Evolutionary conservation across 2,329 filamentous ascomycete species (phyloP), one percentile per base, ranked within the genome.

Genomic region (Mollisia scopiformis): DNA sequence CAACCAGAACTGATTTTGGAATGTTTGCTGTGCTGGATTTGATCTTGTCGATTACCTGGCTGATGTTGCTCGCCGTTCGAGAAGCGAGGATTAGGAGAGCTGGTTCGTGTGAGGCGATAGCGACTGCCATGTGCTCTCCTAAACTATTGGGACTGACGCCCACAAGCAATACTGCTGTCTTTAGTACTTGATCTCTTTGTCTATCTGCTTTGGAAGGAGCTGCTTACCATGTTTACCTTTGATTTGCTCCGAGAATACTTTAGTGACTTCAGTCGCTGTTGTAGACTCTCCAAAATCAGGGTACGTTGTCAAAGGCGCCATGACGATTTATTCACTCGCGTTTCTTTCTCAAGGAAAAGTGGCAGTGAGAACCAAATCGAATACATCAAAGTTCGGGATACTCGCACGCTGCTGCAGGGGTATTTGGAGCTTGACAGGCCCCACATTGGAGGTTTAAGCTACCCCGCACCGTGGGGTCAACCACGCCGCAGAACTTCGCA

Each of bases 231-330:
- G 73, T 58, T 69, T 74, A 0, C 69, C 73, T n/a, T 65, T 66
- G 49, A 75, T 72, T 8, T 68, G 61, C 16, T 68, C 63, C 1
- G 61, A 63, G 57, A 75, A 75, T 2, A 61, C 57, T 10, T 62
- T 54, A 16, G 70, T 69, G 2, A 76, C 77, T 59, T 76, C 72
- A 5, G 73, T 75, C 2, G 72, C 76, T 2, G 73, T 73, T 1
- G 75, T 77, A 2, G 66, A 59, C 11, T 71, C 66, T 21, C 71
- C 71, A 57, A 74, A 78, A 16, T 62, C 33, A 25, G 65, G 27
- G 11, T 53, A 14, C 3, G 65, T 62, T 19, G 63, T 55, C 65
- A 65, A 65, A 23, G 27, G 21, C 21, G 43, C 43, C 43, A 27
- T 47, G 43, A 47, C 16, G 11, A 6, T 1, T 5, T 16, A 7